Conservation (phyloP, 2,329 filamentous ascomycete genomes). For the Fusarium sublunatum region DNA sequence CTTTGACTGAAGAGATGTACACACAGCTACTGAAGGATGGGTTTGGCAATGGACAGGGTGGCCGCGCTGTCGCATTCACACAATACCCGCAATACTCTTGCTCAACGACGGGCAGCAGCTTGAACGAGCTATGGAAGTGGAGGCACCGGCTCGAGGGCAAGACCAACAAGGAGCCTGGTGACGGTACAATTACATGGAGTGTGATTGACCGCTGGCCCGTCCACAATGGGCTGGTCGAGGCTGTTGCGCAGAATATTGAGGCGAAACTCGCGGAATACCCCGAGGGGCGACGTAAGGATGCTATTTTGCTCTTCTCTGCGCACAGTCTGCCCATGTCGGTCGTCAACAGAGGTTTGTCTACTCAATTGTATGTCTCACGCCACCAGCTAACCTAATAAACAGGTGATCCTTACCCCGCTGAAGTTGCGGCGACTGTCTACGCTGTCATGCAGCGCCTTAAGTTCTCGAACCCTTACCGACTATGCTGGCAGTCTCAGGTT, state of each 20-base stretch:
- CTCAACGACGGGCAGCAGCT: constrained; percentile 93
- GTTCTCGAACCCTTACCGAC: constrained; percentile 88
- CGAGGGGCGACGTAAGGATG: constrained; percentile 79
- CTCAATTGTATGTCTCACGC: not conserved
- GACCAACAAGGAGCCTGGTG: constrained; percentile 60
- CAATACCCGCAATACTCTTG: constrained; percentile 99
- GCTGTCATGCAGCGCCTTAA: constrained; percentile 94
- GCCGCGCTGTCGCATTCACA: constrained; percentile 94
- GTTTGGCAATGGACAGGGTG: constrained; percentile 89
- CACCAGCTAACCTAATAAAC: constrained; percentile 43
- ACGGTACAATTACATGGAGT: constrained; percentile 89
- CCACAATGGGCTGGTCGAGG: constrained; percentile 90
- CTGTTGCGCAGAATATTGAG: constrained; percentile 93
- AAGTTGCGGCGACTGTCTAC: constrained; percentile 95
- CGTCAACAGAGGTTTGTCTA: constrained; percentile 80
- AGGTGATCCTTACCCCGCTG: constrained; percentile 94
- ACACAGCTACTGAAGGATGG: constrained; percentile 84
- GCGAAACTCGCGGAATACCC: constrained; percentile 86
- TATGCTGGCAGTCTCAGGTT: constrained; percentile 98
- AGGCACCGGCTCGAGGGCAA: constrained; percentile 87
- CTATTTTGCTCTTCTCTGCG: constrained; percentile 91
- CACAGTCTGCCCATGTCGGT: constrained; percentile 98
- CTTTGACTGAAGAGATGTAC: constrained; percentile 95
- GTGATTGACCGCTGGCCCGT: constrained; percentile 98
- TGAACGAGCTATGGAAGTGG: constrained; percentile 99